Evolutionary conservation across 179 eudicot genomes (phyloP).

Genomic region (Spergularia azorica): DNA sequence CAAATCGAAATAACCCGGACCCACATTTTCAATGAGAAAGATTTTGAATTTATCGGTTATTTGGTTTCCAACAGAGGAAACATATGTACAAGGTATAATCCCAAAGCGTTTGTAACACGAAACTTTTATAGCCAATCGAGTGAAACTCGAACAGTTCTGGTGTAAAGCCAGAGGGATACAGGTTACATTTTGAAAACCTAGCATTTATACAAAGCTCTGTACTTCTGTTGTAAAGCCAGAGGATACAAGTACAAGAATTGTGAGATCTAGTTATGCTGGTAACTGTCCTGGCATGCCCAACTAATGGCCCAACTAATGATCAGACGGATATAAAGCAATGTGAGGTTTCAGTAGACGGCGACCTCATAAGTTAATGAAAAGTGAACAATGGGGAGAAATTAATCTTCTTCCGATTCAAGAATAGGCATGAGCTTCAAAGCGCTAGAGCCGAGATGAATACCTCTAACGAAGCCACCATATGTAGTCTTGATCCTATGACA

Average conservation of each 20-base stretch:
- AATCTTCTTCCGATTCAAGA: conserved; percentile 66
- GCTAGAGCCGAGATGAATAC: conserved; percentile 87
- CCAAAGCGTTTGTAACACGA: too few species aligned
- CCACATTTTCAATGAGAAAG: too few species aligned
- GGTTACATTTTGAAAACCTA: background rate
- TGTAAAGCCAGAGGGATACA: too few species aligned
- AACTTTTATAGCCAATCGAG: too few species aligned
- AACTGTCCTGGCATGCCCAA: background rate
- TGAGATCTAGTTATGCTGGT: background rate
- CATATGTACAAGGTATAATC: too few species aligned
- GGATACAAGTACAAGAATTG: background rate
- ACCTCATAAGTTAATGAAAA: background rate
- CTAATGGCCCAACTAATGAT: background rate
- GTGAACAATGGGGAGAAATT: conserved; percentile 11
- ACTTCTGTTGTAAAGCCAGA: background rate
- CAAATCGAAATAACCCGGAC: too few species aligned
- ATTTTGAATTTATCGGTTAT: too few species aligned
- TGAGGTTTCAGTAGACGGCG: background rate
- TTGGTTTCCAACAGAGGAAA: too few species aligned
- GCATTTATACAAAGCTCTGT: conserved; percentile 2
- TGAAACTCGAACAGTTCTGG: background rate
- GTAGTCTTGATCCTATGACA: conserved; percentile 67
- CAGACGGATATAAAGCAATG: conserved; percentile 19
- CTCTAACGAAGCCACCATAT: conserved; percentile 76
- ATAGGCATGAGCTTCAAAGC: conserved; percentile 77